Evolutionary conservation across 352 stramenopile species (phyloP), one percentile per base, ranked within the genome.

Genomic region (Saprolegnia parasitica): DNA sequence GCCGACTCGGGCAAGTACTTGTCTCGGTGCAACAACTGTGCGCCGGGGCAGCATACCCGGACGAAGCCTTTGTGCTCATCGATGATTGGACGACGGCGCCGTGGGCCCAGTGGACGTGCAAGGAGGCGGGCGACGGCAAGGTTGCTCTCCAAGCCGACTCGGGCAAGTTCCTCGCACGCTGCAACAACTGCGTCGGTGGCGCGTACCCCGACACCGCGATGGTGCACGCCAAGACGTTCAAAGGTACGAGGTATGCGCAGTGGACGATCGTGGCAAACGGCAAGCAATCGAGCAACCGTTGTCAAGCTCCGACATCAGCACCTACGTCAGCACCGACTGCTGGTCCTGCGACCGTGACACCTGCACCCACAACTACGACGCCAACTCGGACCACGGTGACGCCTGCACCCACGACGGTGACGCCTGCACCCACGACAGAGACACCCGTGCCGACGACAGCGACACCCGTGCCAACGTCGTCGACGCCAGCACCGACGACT

Each of bases 1-100:
- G 60, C 60, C 21, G 40, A 67, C 60, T 58, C 21, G n/a, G 60
- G 60, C 21, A 29, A 58, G 16, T 67, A 67, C 46, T 62, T 67
- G 24, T 26, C 60, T 2, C 26, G 60, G 16, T 67, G 60, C 46
- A 57, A 67, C n/a, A 67, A 37, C 29, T 67, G 60, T 18, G 60
- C 60, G 11, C 60, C 60, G 47, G 56, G 11, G 60, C 60, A 0
- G 47, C 42, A 16, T 55, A 67, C 42, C 60, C 60, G 0, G 60
- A 67, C 47, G 10, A 67, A 67, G 60, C 60, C 6, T 67, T 67
- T 23, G 60, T 67, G 16, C 60, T 62, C 6, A 23, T 67, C 0
- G n/a, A 29, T 6, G 60, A 60, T 20, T 67, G 35, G 60, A 35
- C 67, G 23, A 52, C 3, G 42, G 16, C 23, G 21, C 60, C 60